Evolutionary conservation across 139 green algal genomes (phyloP).

Genomic region (Edaphochlamys debaryana): DNA sequence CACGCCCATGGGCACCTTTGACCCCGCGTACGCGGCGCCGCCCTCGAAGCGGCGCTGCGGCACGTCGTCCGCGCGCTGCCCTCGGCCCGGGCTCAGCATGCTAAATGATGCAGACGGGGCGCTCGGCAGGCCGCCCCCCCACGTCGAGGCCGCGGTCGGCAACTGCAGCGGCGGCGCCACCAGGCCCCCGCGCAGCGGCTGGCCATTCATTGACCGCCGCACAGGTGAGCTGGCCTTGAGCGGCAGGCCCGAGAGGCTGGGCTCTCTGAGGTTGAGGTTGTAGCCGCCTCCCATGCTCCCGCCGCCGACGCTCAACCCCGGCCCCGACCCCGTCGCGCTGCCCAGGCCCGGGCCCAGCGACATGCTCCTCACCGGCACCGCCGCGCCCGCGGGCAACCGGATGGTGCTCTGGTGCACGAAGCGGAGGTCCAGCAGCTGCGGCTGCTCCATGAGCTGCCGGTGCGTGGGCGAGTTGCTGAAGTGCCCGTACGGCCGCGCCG

Average conservation of each 20-base stretch:
- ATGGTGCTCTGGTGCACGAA: constrained; percentile 44
- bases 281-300: too few species aligned
- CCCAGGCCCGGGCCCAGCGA: background rate
- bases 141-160: background rate
- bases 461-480: constrained; percentile 38
- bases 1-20: constrained; percentile 5
- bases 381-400: constrained; percentile 22
- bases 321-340: background rate
- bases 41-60: constrained; percentile 20
- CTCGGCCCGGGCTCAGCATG: background rate
- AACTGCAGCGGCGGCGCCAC: too few species aligned
- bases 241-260: too few species aligned
- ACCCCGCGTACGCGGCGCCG: background rate
- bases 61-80: background rate
- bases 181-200: too few species aligned
- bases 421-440: constrained; percentile 44
- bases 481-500: constrained; percentile 10
- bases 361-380: background rate
- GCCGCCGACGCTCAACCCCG: too few species aligned
- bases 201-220: too few species aligned
- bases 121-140: too few species aligned
- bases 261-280: too few species aligned
- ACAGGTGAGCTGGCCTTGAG: too few species aligned
- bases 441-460: constrained; percentile 39
- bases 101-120: background rate